Evolutionary conservation across 208 protist genomes (phyloP).

Genomic region (Leishmania aethiopica): DNA sequence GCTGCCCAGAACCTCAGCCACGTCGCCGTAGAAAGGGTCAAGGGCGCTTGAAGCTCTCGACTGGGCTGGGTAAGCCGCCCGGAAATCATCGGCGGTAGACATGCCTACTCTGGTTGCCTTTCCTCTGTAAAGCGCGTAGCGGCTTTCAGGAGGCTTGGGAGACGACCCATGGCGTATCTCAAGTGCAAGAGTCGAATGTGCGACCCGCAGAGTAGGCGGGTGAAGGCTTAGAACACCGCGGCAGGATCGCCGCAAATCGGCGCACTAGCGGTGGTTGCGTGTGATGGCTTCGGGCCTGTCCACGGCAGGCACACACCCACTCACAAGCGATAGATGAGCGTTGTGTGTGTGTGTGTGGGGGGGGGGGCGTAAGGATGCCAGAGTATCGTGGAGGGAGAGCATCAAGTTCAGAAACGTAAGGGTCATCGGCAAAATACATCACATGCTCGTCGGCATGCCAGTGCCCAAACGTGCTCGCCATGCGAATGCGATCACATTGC

Average conservation of each 20-base stretch:
- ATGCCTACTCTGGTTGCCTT: not conserved
- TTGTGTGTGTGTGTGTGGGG: no score
- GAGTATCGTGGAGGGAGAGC: not conserved
- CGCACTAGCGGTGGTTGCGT: not conserved
- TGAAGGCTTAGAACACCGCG: not conserved
- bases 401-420: not conserved
- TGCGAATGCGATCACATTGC: not conserved
- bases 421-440: not conserved
- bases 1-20: constrained; percentile 24
- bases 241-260: not conserved
- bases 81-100: not conserved
- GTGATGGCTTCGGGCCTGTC: not conserved
- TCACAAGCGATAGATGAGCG: no score
- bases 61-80: not conserved
- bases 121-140: not conserved
- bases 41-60: not conserved
- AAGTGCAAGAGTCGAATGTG: not conserved
- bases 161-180: not conserved
- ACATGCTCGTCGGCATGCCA: no score
- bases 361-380: no score
- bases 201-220: not conserved
- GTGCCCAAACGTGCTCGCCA: not conserved
- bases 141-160: not conserved
- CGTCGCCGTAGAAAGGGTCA: constrained; percentile 55
- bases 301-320: not conserved